These are phyloP conservation scores for Triticum timopheevii DNA, from an alignment of 176 grass and related monocot genomes.

Conservation along the genomic window DNA sequence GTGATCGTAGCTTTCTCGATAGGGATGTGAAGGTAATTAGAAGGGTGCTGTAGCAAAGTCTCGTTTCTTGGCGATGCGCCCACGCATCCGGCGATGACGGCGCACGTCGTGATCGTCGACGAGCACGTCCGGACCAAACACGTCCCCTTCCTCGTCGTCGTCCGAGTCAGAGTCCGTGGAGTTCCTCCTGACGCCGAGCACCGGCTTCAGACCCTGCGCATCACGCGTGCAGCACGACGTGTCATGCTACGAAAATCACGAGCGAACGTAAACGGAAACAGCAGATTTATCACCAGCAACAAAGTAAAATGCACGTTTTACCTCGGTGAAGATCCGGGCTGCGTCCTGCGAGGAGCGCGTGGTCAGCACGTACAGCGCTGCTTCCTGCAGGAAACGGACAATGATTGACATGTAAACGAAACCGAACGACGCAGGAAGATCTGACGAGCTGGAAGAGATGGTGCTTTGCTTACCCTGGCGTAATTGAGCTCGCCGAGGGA, in stretches of 20 bases:
- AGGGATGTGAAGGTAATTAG: too few relatives aligned
- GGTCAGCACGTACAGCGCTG: constrained; percentile 15
- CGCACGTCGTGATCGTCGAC: too few relatives aligned
- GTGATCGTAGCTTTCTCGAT: too few relatives aligned
- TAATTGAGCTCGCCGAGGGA: constrained; percentile 10
- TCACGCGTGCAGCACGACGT: not conserved
- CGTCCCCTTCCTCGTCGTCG: too few relatives aligned
- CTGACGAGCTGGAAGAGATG: too few relatives aligned
- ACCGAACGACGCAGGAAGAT: too few relatives aligned
- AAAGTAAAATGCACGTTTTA: not conserved
- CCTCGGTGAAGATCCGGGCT: constrained; percentile 5
- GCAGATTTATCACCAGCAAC: not conserved
- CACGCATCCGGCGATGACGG: too few relatives aligned
- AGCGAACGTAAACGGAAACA: too few relatives aligned
- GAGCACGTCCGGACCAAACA: too few relatives aligned
- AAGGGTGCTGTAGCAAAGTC: too few relatives aligned
- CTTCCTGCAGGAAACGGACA: not conserved
- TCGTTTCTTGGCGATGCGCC: too few relatives aligned
- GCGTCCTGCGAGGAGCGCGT: not conserved
- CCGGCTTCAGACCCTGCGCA: constrained; percentile 13
- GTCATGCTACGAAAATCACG: too few relatives aligned
- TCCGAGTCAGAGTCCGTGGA: not conserved
- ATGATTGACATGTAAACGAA: not conserved
- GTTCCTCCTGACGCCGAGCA: not conserved
- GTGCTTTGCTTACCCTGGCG: not conserved